Base-by-base conservation (phyloP, 2,329 filamentous ascomycete species). In the Fusarium albosuccineum region DNA sequence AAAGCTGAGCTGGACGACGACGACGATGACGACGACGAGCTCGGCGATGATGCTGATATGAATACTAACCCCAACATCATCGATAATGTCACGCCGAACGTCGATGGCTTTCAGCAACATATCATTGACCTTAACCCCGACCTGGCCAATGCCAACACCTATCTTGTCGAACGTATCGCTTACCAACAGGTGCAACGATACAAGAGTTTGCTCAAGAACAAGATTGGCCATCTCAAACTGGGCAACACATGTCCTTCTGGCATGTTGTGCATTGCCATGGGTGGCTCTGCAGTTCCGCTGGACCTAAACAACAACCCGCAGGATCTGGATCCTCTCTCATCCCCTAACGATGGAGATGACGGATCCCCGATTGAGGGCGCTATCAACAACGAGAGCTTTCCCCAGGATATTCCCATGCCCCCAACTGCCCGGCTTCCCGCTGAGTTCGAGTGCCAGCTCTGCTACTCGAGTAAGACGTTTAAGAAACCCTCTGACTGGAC, bases 401-500 rank as follows among this genome's bases (percentile, higher is more conserved):
- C 94, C 0, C 80, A 81, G 5, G 92, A 93, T 22, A 93, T 97
- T 6, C 93, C 93, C 7, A 86, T 93, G 78, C 94, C 94, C 6
- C 93, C 93, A 2, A 91, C 93, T 3, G 85, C 83, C 60, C 86
- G 87, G 14, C 84, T 97, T 7, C 94, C 94, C 1, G 93, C 94
- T 4, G 90, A 95, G 74, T 95, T 97, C 64, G 94, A 97, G 80
- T 97, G 94, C 70, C 91, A 92, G 37, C 82, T 97, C 22, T 97
- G 94, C 80, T 97, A 93, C 81, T 88, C 90, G 70, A 86, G 89
- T 53, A 97, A 96, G 82, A 93, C 89, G 72, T 94, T 96, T 71
- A 88, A 90, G 71, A 97, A 97, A 77, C 94, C 94, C 14, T 97
- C 94, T 0, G 94, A 97, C 78, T 97, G 94, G 94, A 97, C 94